A percentile compares a stretch with the other conserved stretches of the same genome.
These are phyloP conservation scores for Penstemon newberryi DNA, from an alignment of 257 asterid species.

Conservation along the genomic window DNA sequence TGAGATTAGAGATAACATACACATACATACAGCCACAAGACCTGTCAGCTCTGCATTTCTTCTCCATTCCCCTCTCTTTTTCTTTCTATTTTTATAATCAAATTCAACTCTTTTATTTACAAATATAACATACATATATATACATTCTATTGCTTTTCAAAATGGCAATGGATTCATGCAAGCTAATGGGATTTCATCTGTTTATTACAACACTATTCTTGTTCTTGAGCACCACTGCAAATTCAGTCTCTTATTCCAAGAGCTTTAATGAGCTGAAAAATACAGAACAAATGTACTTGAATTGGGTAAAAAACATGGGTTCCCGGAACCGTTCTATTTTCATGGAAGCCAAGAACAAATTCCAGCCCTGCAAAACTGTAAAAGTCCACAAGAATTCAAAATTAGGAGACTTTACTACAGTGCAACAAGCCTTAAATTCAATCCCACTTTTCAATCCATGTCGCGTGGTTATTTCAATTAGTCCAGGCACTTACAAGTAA, in stretches of 20 bases:
- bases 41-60: conserved; percentile 38
- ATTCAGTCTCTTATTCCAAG: conserved; percentile 33
- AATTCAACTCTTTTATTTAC: no score
- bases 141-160: conserved; percentile 2
- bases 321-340: conserved; percentile 53
- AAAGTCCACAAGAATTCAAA: conserved; percentile 63
- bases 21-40: conserved; percentile 33
- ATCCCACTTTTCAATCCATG: conserved; percentile 73
- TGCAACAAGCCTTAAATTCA: conserved; percentile 62
- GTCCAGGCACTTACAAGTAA: conserved; percentile 75
- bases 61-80: conserved; percentile 26
- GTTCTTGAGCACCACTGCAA: conserved; percentile 30
- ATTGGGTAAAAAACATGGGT: conserved; percentile 61
- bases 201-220: conserved; percentile 29
- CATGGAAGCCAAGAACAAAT: conserved; percentile 54
- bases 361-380: conserved; percentile 58
- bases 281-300: conserved; percentile 42
- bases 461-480: conserved; percentile 69
- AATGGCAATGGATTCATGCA: conserved; percentile 23
- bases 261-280: conserved; percentile 30
- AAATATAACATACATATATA: not conserved
- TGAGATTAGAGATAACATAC: conserved; percentile 33
- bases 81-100: not conserved
- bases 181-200: conserved; percentile 27
- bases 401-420: conserved; percentile 53